phyloP scores from a whole-genome alignment of 306 rosid genomes.

The Cicer arietinum region DNA sequence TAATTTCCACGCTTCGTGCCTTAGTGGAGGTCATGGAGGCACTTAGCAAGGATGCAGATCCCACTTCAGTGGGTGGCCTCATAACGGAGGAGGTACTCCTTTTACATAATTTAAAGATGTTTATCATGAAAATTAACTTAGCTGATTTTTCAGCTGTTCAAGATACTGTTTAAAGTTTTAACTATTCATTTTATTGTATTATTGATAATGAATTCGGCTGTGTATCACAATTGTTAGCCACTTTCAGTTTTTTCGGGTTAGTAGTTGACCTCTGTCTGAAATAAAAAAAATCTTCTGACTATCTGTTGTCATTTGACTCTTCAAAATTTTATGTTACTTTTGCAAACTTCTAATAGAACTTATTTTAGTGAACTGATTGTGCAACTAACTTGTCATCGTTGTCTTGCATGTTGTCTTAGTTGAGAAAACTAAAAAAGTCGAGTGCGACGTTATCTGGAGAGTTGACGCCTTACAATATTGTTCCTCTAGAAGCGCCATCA shows the following conservation, averaged over 20 bases:
- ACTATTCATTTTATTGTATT: constrained; percentile 19
- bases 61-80: constrained; percentile 77
- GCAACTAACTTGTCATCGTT: constrained; percentile 37
- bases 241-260: constrained; percentile 31
- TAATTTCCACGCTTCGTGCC: constrained; percentile 79
- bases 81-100: constrained; percentile 83
- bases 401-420: constrained; percentile 56
- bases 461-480: constrained; percentile 85
- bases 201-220: constrained; percentile 24
- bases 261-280: constrained; percentile 8
- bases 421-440: constrained; percentile 67
- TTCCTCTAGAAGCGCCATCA: constrained; percentile 80
- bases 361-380: constrained; percentile 36
- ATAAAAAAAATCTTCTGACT: constrained; percentile 14
- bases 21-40: constrained; percentile 95
- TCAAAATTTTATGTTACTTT: constrained; percentile 37
- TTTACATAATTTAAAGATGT: constrained; percentile 38
- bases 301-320: constrained; percentile 30
- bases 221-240: constrained; percentile 26
- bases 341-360: constrained; percentile 5
- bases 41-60: constrained; percentile 83
- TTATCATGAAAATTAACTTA: constrained; percentile 21
- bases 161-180: constrained; percentile 12
- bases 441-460: constrained; percentile 69
- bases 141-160: constrained; percentile 32